phyloP scores from a whole-genome alignment of 805 yeast genomes.

The Blastobotrys peoriensis region DNA sequence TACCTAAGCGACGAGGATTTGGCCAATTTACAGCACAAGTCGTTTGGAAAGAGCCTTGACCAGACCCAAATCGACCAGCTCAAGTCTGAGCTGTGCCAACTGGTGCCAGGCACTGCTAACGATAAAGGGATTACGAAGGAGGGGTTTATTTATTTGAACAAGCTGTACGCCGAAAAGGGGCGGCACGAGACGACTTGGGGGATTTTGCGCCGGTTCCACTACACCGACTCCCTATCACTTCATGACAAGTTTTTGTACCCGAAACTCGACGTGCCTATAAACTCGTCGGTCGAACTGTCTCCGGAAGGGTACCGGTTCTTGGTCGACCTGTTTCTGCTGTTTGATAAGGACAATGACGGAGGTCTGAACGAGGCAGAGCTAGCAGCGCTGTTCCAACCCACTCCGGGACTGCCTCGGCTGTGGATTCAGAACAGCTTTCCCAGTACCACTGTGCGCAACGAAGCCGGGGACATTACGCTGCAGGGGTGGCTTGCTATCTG shows the following conservation, averaged over 20 bases:
- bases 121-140: conserved; percentile 55
- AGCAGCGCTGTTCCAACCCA: conserved; percentile 65
- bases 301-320: conserved; percentile 89
- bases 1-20: conserved; percentile 67
- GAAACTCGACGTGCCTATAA: conserved; percentile 22
- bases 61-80: conserved; percentile 34
- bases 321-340: conserved; percentile 80
- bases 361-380: conserved; percentile 78
- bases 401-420: conserved; percentile 84
- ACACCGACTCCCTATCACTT: conserved; percentile 85
- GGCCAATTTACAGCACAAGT: conserved; percentile 58
- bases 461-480: conserved; percentile 79
- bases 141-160: conserved; percentile 75
- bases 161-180: conserved; percentile 81
- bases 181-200: conserved; percentile 98
- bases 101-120: conserved; percentile 27
- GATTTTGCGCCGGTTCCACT: conserved; percentile 76
- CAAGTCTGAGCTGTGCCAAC: conserved; percentile 32
- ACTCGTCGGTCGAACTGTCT: conserved; percentile 63
- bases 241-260: conserved; percentile 79
- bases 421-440: conserved; percentile 91
- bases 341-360: conserved; percentile 95
- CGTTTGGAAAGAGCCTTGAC: conserved; percentile 59
- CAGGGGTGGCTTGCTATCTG: conserved; percentile 99
- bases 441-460: conserved; percentile 79